Conservation (phyloP, 1,284 basidiomycete species). For the Ustilago nuda region DNA sequence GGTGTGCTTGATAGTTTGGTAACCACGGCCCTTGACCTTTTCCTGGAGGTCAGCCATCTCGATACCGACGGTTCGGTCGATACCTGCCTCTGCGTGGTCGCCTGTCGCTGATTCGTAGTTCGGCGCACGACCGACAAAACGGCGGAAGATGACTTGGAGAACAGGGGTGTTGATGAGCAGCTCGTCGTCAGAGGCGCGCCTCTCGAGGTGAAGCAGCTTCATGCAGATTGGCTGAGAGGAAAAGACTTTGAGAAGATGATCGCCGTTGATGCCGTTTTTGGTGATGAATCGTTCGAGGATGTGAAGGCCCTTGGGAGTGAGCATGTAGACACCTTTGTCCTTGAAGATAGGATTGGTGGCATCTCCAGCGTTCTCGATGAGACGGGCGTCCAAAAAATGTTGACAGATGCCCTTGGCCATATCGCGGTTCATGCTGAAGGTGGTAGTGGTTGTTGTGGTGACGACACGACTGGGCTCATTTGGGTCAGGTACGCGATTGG, state of each 20-base stretch:
- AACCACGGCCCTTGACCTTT: slow-evolving; percentile 76
- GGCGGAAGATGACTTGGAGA: slow-evolving; percentile 92
- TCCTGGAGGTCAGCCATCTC: slow-evolving; percentile 76
- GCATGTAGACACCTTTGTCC: slow-evolving; percentile 92
- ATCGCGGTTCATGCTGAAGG: slow-evolving; percentile 98
- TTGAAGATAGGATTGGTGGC: slow-evolving; percentile 89
- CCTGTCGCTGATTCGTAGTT: slow-evolving; percentile 32
- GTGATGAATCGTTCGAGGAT: slow-evolving; percentile 98
- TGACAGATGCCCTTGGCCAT: slow-evolving; percentile 99
- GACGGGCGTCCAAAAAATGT: slow-evolving; percentile 97
- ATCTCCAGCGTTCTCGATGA: slow-evolving; percentile 96
- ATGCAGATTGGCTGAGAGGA: slow-evolving; percentile 95
- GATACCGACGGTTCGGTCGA: slow-evolving; percentile 72
- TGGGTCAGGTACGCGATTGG: slow-evolving; percentile 96
- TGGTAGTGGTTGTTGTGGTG: slow-evolving; percentile 98
- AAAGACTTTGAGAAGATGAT: slow-evolving; percentile 90
- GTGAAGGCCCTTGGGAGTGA: slow-evolving; percentile 97
- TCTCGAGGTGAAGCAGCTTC: slow-evolving; percentile 95
- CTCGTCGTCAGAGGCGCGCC: slow-evolving; percentile 92
- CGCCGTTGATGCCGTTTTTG: slow-evolving; percentile 94
- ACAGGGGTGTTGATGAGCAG: slow-evolving; percentile 94
- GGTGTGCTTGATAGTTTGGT: slow-evolving; percentile 81
- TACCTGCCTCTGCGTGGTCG: slow-evolving; percentile 23
- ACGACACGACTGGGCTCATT: slow-evolving; percentile 96
- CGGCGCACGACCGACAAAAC: slow-evolving; percentile 82